Conservation (phyloP, 352 stramenopile species). For the Hyaloperonospora brassicae region DNA sequence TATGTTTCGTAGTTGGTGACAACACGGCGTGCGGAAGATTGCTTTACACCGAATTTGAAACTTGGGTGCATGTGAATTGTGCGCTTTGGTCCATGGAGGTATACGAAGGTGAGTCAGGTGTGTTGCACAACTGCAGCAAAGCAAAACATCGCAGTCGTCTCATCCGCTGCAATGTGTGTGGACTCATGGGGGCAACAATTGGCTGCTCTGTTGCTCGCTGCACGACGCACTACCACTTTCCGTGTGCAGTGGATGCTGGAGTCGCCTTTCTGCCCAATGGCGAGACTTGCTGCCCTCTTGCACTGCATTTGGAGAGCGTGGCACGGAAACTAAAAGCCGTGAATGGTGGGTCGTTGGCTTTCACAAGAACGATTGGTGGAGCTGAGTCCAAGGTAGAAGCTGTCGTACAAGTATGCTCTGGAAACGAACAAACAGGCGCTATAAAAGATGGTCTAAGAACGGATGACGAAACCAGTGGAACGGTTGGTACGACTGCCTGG, state of each 20-base stretch:
- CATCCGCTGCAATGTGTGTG: constrained; percentile 88
- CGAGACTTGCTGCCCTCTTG: constrained; percentile 56
- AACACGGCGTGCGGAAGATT: constrained; percentile 62
- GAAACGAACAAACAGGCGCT: background rate
- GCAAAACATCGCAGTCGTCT: constrained; percentile 81
- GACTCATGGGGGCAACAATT: constrained; percentile 85
- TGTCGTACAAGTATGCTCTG: background rate
- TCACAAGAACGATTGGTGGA: constrained; percentile 1
- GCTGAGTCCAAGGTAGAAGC: background rate
- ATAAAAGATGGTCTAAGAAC: background rate
- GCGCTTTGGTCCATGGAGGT: constrained; percentile 90
- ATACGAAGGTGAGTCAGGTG: constrained; percentile 65
- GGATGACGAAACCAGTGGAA: constrained; percentile 6
- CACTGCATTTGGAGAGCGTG: constrained; percentile 44
- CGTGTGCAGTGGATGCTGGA: constrained; percentile 78
- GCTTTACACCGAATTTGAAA: constrained; percentile 70
- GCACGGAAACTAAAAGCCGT: constrained; percentile 23
- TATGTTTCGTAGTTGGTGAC: constrained; percentile 83
- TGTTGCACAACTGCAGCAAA: constrained; percentile 83
- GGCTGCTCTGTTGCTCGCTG: constrained; percentile 86
- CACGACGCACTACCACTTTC: constrained; percentile 89
- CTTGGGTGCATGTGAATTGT: constrained; percentile 91
- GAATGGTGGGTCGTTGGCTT: constrained; percentile 4
- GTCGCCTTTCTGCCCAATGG: constrained; percentile 62
- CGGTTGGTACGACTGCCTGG: background rate